Base-by-base conservation (phyloP, 208 protist species). In the Angomonas ambiguus region DNA sequence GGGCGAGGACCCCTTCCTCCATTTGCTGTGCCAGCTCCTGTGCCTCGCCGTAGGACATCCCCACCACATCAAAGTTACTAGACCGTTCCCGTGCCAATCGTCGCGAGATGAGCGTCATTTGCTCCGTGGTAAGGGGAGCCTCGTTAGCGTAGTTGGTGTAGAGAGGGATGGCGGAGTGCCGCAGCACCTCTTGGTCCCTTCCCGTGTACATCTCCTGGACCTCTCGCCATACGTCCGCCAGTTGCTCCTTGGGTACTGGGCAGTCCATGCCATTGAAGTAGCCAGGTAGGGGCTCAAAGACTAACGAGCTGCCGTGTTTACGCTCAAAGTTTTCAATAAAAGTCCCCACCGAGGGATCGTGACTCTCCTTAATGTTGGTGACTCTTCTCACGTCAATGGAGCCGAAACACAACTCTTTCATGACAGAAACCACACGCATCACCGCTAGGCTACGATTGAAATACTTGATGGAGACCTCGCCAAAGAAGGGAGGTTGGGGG, bases 141-240 rank as follows among this genome's bases (percentile, higher is more conserved):
- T 81, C 71, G 13, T 55, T 48, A 20, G 77, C 72, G 51, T 78
- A 83, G 59, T 42, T 74, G 31, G 60, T 66, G 73, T 91, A 82
- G 30, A 91, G 67, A 28, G 84, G 84, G 53, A 91, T 87, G 25
- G 81, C 84, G 10, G 78, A 75, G 0, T 69, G 62, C 28, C 76
- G 72, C 20, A 64, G 32, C 65, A 79, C 62, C 51, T 74, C 73
- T 10, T 45, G 30, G 31, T 62, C 56, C 30, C 56, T 27, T 18
- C 24, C 56, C 6, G 56, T 31, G 56, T 62, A 62, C 70, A 62
- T 74, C 56, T 1, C 49, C 55, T 81, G 77, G 58, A 80, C 82
- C 67, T 80, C 67, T 49, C 71, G 72, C 79, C 77, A 83, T 48
- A 87, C 78, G 33, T 65, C 60, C 24, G 77, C 77, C 30, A 87